Percentiles rank a stretch among this genome's conserved stretches.
Evolutionary conservation across 352 stramenopile genomes (phyloP).

Genomic region (Blastocystis sp.): DNA sequence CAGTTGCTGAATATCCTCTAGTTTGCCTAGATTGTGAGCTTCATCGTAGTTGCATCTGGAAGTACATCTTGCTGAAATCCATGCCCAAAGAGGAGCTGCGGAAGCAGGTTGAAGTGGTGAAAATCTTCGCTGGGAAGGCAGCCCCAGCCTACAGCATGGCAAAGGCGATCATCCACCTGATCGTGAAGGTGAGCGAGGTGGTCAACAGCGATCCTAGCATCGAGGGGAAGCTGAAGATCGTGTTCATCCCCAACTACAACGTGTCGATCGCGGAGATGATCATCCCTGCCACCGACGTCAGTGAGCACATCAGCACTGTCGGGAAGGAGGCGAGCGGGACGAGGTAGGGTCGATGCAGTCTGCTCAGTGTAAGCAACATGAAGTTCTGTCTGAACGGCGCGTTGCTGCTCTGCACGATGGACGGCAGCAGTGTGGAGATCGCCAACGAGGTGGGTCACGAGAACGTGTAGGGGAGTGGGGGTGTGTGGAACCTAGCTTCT

Average conservation of each 20-base stretch:
- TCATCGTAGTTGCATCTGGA: constrained; percentile 60
- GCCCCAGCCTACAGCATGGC: constrained; percentile 66
- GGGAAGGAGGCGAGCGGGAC: constrained; percentile 65
- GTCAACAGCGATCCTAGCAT: constrained; percentile 64
- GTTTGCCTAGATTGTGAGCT: not conserved
- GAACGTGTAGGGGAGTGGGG: constrained; percentile 62
- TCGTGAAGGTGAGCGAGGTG: constrained; percentile 55
- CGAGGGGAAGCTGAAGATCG: constrained; percentile 62
- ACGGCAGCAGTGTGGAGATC: constrained; percentile 66
- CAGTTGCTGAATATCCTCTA: constrained; percentile 66
- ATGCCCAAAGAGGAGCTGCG: constrained; percentile 49
- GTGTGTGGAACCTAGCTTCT: not conserved
- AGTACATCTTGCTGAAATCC: constrained; percentile 62
- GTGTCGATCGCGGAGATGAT: constrained; percentile 66
- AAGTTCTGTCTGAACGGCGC: constrained; percentile 66
- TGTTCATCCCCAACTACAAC: constrained; percentile 67
- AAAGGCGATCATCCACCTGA: constrained; percentile 66
- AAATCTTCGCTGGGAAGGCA: constrained; percentile 65
- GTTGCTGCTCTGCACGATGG: constrained; percentile 64
- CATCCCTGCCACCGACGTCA: constrained; percentile 64
- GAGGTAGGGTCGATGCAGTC: not conserved
- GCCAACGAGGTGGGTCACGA: constrained; percentile 63
- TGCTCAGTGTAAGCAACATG: constrained; percentile 62
- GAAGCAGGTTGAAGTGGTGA: constrained; percentile 53
- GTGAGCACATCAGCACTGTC: constrained; percentile 64